Conservation (phyloP, 352 stramenopile genomes). For the Pythium oligandrum region DNA sequence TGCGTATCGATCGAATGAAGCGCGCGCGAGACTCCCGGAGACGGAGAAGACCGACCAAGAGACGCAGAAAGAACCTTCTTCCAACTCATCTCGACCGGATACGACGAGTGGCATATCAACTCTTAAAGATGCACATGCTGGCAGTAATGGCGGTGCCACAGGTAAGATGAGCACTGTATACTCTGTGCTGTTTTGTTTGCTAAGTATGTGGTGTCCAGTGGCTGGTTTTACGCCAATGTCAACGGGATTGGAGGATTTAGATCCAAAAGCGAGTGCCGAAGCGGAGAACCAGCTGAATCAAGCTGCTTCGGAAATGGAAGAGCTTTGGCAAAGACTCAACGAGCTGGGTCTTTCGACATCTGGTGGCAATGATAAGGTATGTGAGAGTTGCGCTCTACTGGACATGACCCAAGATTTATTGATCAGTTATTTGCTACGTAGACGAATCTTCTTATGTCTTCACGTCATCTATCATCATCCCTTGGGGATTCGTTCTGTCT, state of each 20-base stretch:
- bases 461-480: conserved; percentile 72
- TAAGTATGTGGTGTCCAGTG: background rate
- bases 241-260: conserved; percentile 18
- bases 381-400: background rate
- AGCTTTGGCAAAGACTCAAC: conserved; percentile 74
- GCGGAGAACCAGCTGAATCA: conserved; percentile 60
- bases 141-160: background rate
- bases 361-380: conserved; percentile 52
- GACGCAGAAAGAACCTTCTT: background rate
- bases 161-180: background rate
- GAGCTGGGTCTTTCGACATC: conserved; percentile 67
- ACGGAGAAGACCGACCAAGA: conserved; percentile 19
- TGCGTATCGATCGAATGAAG: conserved; percentile 66
- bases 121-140: background rate
- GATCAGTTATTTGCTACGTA: background rate
- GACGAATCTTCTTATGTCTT: conserved; percentile 70
- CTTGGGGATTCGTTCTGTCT: conserved; percentile 84
- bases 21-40: conserved; percentile 24
- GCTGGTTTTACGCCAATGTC: conserved; percentile 23
- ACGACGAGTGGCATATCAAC: too few relatives aligned
- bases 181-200: background rate
- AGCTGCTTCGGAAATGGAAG: conserved; percentile 77
- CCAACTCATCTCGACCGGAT: too few relatives aligned
- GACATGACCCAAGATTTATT: background rate
- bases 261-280: conserved; percentile 31